phyloP scores from a whole-genome alignment of 108 stramenopile genomes.

The Cyclotella kingstonii region DNA sequence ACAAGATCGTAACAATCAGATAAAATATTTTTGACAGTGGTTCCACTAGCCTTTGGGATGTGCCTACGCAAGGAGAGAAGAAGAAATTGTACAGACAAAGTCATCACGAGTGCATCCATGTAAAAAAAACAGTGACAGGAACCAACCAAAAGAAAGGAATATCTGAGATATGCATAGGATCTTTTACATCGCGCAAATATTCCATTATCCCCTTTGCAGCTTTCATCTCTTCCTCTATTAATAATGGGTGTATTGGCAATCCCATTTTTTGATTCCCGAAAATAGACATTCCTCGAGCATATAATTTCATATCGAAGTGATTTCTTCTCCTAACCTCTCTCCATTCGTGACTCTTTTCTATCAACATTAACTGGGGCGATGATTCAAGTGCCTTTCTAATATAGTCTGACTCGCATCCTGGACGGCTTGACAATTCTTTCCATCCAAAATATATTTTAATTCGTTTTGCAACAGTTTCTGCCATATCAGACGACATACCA shows the following conservation, averaged over 20 bases:
- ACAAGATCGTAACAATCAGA: conserved; percentile 27
- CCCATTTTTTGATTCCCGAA: conserved; percentile 41
- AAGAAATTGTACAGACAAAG: not conserved
- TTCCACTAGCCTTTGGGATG: conserved; percentile 34
- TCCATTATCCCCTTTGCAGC: conserved; percentile 10
- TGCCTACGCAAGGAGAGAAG: conserved; percentile 3
- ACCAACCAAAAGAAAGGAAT: conserved; percentile 40
- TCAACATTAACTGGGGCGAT: conserved; percentile 2
- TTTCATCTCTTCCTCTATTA: conserved; percentile 11
- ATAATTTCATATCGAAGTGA: conserved; percentile 36
- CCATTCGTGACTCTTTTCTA: conserved; percentile 24
- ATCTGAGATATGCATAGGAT: conserved; percentile 12
- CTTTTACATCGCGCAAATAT: conserved; percentile 21
- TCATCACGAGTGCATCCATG: not conserved
- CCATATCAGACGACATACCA: conserved; percentile 25
- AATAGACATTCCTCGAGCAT: conserved; percentile 27
- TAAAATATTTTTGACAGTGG: conserved; percentile 35
- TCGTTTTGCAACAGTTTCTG: conserved; percentile 26
- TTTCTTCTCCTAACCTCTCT: conserved; percentile 19
- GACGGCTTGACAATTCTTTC: conserved; percentile 22
- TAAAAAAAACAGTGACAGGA: not conserved
- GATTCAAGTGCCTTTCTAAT: conserved; percentile 11
- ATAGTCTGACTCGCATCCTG: conserved; percentile 23
- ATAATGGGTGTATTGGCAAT: conserved; percentile 23
- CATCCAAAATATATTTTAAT: conserved; percentile 40